Evolutionary conservation across 306 rosid genomes (phyloP).

Genomic region (Oxytropis ochrocephala): DNA sequence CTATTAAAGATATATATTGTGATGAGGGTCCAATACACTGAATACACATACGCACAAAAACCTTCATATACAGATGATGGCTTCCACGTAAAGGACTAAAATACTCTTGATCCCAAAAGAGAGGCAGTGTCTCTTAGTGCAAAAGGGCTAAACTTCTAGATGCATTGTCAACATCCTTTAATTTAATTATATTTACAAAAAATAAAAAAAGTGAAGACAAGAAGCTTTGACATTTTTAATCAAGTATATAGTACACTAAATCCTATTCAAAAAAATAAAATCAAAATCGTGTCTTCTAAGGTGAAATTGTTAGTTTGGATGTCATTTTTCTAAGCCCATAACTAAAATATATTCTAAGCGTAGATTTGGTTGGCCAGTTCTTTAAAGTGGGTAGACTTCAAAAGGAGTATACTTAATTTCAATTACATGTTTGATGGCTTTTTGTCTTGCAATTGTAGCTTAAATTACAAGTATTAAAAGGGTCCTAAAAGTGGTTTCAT

Average conservation of each 20-base stretch:
- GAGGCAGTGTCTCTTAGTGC: background rate
- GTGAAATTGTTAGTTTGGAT: slow-evolving; percentile 25
- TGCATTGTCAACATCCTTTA: background rate
- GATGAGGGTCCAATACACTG: background rate
- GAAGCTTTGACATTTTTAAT: background rate
- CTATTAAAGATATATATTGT: background rate
- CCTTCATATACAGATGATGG: background rate
- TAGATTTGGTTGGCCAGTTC: slow-evolving; percentile 18
- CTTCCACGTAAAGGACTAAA: background rate
- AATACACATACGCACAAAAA: background rate
- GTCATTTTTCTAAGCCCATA: slow-evolving; percentile 9
- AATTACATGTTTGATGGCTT: slow-evolving; percentile 5
- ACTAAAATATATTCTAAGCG: background rate
- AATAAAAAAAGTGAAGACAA: background rate
- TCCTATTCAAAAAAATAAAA: background rate
- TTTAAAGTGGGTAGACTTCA: slow-evolving; percentile 6
- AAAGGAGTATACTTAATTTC: slow-evolving; percentile 7
- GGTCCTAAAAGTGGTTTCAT: slow-evolving; percentile 1
- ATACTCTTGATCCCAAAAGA: background rate
- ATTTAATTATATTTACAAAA: background rate
- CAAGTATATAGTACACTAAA: background rate
- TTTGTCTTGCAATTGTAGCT: slow-evolving; percentile 29
- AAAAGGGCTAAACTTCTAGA: background rate
- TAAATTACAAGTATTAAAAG: slow-evolving; percentile 21
- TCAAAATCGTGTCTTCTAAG: slow-evolving; percentile 29